Evolutionary conservation across 176 grass and related monocot species (phyloP), one percentile per base, ranked within the genome.

Genomic region (Triticum turgidum): DNA sequence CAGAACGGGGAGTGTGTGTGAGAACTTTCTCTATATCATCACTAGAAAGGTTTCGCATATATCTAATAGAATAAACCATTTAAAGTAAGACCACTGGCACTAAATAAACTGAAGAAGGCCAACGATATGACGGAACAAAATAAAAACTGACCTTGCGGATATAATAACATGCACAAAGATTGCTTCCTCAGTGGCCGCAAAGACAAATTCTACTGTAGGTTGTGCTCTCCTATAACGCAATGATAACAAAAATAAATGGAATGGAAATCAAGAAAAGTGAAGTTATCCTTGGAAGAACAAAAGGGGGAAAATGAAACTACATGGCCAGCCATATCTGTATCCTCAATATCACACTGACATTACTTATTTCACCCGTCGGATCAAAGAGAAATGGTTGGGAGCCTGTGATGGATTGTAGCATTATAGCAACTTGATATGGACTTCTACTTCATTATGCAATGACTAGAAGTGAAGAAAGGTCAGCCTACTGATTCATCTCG

Each of bases 1-100:
- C 68, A 76, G 90, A 96, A 54, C 82, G 79, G 35, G 94, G 84
- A 35, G 89, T 96, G 81, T 94, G 87, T 2, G 91, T 90, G 72
- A 96, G 90, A 74, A 98, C 90, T 94, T 90, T 96, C 74, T 98
- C 97, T 85, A 98, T 96, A 84, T 98, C 97, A 87, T 89, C 92
- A 65, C 90, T 89, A 89, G 90, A 92, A 76, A 98, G 90, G 65
- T 93, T 93, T 34, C 97, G 82, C 62, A 96, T 91, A 86, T 99
- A 89, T 92, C 97, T 99, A 66, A 79, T 61, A 82, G 73, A 84
- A 89, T 71, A 85, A 54, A 84, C 49, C 27, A 72, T 90, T 86
- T 33, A 64, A 86, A 71, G 41, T 78, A 65, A 72, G 39, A 34
- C 21, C 18, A 42, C 49, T 68, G 45, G 9, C 59, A 85, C 49